phyloP scores from a whole-genome alignment of 768 basidiomycete species.

The Gyrodon lividus region DNA sequence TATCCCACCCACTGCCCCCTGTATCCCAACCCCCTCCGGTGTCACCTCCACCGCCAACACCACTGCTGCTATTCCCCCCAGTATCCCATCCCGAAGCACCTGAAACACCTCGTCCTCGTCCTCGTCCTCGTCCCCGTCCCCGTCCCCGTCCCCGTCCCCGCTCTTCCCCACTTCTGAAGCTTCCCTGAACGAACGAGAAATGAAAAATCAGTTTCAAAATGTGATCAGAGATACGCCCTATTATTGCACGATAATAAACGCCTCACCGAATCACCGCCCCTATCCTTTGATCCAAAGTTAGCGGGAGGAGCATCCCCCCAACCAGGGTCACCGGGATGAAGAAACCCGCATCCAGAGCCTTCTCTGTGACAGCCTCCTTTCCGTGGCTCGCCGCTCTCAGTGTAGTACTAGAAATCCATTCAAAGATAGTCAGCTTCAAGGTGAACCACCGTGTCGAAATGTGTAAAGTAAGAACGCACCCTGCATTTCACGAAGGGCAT shows the following conservation, averaged over 20 bases:
- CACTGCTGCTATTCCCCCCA: neutral
- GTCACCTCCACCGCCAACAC: neutral
- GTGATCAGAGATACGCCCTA: neutral
- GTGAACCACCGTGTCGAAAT: constrained; percentile 1
- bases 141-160: constrained; percentile 5
- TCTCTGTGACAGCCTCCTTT: constrained; percentile 26
- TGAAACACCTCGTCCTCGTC: neutral
- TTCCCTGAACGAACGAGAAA: constrained; percentile 2
- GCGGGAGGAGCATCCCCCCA: constrained; percentile 22
- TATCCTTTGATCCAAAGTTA: constrained; percentile 10
- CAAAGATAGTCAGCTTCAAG: constrained; percentile 1
- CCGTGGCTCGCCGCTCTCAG: constrained; percentile 27
- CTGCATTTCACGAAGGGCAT: constrained; percentile 27
- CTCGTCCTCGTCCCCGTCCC: constrained; percentile 5
- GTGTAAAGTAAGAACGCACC: constrained; percentile 14
- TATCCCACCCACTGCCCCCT: constrained; percentile 4
- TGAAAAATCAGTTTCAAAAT: neutral
- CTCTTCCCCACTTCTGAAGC: constrained; percentile 7
- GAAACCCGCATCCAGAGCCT: constrained; percentile 24
- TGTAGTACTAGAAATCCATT: constrained; percentile 24
- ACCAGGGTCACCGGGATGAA: constrained; percentile 30
- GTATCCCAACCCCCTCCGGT: constrained; percentile 3
- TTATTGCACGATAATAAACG: neutral
- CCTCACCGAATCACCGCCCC: constrained; percentile 20
- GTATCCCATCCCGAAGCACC: neutral